Conservation (phyloP, 495 filamentous ascomycete genomes). For the Aspergillus hancockii region DNA sequence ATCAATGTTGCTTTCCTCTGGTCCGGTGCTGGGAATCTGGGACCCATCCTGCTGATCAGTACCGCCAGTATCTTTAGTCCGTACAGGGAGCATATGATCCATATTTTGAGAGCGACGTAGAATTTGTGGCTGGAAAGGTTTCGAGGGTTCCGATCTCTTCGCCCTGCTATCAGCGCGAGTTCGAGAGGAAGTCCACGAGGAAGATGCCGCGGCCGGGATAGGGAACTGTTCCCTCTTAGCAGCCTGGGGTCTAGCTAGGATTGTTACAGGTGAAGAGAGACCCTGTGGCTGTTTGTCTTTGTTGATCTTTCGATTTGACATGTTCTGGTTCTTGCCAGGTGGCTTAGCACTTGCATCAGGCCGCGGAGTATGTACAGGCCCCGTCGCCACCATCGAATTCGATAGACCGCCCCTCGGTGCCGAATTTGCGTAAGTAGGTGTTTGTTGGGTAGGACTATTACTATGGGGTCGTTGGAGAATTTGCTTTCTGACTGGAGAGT, state of each 20-base stretch:
- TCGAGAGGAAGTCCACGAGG: conserved; percentile 19
- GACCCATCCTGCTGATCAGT: conserved; percentile 8
- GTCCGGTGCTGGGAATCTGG: conserved; percentile 10
- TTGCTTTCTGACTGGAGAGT: conserved; percentile 30
- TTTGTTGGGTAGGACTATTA: conserved; percentile 21
- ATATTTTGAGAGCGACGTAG: conserved; percentile 53
- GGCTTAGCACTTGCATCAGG: conserved; percentile 42
- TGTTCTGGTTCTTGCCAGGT: conserved; percentile 21
- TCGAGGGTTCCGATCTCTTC: conserved; percentile 35
- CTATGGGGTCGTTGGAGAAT: conserved; percentile 38
- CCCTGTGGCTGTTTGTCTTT: conserved; percentile 22
- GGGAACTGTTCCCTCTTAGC: conserved; percentile 34
- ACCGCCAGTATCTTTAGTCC: conserved; percentile 20
- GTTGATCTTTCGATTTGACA: conserved; percentile 25
- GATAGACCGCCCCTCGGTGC: conserved; percentile 18
- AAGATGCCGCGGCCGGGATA: conserved; percentile 14
- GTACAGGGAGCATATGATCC: conserved; percentile 26
- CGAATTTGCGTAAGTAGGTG: not conserved
- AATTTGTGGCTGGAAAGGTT: conserved; percentile 61
- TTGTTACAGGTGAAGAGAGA: conserved; percentile 44
- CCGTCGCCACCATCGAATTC: conserved; percentile 51
- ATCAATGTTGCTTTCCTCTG: conserved; percentile 25
- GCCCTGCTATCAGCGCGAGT: conserved; percentile 19
- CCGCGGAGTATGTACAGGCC: conserved; percentile 51
- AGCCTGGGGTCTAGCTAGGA: conserved; percentile 43